These are phyloP conservation scores for Brettanomyces naardenensis DNA, from an alignment of 805 yeast species.

Conservation along the genomic window DNA sequence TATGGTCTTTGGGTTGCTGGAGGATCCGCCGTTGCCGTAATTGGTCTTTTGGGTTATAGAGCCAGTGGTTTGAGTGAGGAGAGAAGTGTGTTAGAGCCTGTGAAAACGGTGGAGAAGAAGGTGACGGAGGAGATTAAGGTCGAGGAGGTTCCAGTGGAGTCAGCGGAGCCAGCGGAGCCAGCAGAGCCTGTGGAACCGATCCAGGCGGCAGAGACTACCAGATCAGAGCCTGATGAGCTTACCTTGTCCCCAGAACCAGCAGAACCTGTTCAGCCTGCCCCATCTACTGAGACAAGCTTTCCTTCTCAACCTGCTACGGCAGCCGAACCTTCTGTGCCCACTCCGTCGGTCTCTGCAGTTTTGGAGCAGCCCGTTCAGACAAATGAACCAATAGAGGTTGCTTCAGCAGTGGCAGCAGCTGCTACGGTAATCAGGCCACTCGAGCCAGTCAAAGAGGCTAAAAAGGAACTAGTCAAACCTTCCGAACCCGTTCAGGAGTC, in stretches of 20 bases:
- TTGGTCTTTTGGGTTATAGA: constrained; percentile 1
- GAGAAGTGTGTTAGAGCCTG: not conserved
- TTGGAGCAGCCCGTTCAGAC: not conserved
- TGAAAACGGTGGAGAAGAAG: not conserved
- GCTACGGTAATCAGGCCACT: not conserved
- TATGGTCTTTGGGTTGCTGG: constrained; percentile 1
- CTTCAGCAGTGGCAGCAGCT: not conserved
- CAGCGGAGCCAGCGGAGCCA: not conserved
- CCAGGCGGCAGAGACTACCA: not conserved
- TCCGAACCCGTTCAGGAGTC: not conserved
- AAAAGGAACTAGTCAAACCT: not conserved
- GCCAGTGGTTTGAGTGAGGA: no score
- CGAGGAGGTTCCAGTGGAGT: not conserved
- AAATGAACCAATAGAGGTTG: not conserved
- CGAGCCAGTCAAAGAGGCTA: constrained; percentile 2
- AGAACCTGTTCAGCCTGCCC: no score
- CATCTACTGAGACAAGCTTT: no score
- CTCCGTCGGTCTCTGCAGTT: not conserved
- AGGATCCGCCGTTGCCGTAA: constrained; percentile 5
- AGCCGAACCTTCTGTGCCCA: not conserved
- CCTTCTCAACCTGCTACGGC: no score
- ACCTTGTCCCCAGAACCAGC: no score
- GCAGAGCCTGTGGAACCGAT: no score
- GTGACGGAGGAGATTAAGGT: not conserved
- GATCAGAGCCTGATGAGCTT: not conserved